A percentile compares a stretch with the other conserved stretches of the same genome.
These are phyloP conservation scores for Polytrichum formosum DNA, from an alignment of 225 moss, liverwort and hornwort species.

Conservation along the genomic window DNA sequence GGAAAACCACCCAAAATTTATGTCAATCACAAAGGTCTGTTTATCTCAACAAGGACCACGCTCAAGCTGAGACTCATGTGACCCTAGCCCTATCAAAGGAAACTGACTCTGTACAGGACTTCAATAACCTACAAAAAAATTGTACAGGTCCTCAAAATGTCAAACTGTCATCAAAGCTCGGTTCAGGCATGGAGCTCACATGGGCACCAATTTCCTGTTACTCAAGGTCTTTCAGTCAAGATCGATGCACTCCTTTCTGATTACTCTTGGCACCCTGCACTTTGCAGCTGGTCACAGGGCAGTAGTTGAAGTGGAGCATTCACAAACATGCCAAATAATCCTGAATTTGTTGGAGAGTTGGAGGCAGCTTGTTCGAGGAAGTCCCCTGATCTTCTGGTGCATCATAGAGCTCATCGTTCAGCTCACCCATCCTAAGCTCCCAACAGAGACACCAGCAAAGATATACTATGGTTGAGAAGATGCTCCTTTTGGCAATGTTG, in stretches of 20 bases:
- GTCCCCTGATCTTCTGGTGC: no score
- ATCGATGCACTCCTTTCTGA: constrained; percentile 2
- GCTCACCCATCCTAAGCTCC: no score
- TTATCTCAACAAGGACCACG: constrained; percentile 25
- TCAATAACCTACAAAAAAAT: constrained; percentile 14
- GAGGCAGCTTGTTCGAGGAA: no score
- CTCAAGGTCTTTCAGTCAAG: neutral
- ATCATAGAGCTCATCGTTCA: no score
- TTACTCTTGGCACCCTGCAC: neutral
- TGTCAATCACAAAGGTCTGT: constrained; percentile 17
- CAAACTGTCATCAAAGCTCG: constrained; percentile 14
- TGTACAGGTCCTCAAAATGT: constrained; percentile 26
- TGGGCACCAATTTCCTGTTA: neutral
- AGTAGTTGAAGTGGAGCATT: no score
- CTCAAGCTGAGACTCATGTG: constrained; percentile 1
- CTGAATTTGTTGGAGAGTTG: no score
- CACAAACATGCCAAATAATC: no score
- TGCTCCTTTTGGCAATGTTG: no score
- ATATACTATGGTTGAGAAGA: no score
- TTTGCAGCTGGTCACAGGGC: neutral
- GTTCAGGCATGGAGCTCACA: constrained; percentile 6
- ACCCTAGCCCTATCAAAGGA: constrained; percentile 9
- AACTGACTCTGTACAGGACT: constrained; percentile 32
- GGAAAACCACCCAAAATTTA: constrained; percentile 27
- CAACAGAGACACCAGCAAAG: no score